A percentile compares a stretch with the other conserved stretches of the same genome.
Evolutionary conservation across 345 rosid genomes (phyloP).

Genomic region (Pelargonium nanum): DNA sequence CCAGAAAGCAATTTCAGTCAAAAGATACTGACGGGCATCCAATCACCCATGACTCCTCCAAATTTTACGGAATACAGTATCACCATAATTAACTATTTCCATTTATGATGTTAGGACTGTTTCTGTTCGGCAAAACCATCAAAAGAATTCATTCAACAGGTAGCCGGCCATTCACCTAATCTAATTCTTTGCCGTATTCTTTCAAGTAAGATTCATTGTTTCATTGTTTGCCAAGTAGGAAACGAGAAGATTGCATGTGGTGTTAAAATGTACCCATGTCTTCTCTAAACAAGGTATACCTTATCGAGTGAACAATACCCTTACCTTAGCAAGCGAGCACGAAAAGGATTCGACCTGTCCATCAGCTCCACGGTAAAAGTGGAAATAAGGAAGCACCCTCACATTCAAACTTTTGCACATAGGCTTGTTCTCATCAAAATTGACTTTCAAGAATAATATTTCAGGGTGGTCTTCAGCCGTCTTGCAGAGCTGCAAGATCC

Average conservation of each 20-base stretch:
- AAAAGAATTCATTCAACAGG: no score
- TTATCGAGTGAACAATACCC: background rate
- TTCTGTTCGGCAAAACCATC: no score
- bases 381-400: conserved; percentile 81
- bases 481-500: conserved; percentile 54
- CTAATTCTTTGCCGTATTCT: no score
- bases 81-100: no score
- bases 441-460: conserved; percentile 77
- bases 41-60: no score
- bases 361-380: conserved; percentile 78
- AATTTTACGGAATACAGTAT: no score
- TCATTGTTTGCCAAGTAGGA: no score
- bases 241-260: no score
- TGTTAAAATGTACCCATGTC: background rate
- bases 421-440: conserved; percentile 80
- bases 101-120: no score
- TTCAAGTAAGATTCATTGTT: no score
- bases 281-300: background rate
- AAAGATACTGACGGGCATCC: no score
- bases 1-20: background rate
- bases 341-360: conserved; percentile 86
- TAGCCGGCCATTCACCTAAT: no score
- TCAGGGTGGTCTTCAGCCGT: conserved; percentile 66
- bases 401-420: conserved; percentile 91
- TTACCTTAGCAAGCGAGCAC: conserved; percentile 81